A percentile compares a stretch with the other conserved stretches of the same genome.
These are phyloP conservation scores for Sphagnum tenellum DNA, from an alignment of 225 moss, liverwort and hornwort genomes.

Conservation along the genomic window DNA sequence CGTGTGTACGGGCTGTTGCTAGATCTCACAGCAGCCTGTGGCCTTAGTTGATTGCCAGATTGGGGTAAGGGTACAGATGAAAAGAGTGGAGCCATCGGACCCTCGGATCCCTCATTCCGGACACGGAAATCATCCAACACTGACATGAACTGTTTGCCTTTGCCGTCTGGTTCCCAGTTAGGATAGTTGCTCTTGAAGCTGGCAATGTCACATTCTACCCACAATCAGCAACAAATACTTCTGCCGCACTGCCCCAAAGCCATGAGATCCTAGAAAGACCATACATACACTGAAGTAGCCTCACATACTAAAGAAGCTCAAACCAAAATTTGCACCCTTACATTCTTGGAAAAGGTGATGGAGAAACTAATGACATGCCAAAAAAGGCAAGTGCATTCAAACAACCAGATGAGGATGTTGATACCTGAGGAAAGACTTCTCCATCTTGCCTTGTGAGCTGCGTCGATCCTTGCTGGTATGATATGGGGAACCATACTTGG, in stretches of 20 bases:
- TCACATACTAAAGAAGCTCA: no score
- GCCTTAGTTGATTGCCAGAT: slow-evolving; percentile 39
- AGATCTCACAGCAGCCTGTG: slow-evolving; percentile 39
- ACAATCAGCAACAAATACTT: no score
- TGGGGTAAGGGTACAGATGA: slow-evolving; percentile 38
- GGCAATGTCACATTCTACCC: not conserved
- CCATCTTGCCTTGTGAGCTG: slow-evolving; percentile 99
- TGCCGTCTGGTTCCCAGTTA: slow-evolving; percentile 94
- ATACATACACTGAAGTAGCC: no score
- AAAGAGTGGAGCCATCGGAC: slow-evolving; percentile 45
- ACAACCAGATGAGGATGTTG: no score
- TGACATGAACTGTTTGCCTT: slow-evolving; percentile 82
- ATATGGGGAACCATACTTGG: slow-evolving; percentile 97
- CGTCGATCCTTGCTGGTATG: slow-evolving; percentile 93
- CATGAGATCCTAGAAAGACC: no score
- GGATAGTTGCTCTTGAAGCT: slow-evolving; percentile 97
- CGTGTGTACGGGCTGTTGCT: slow-evolving; percentile 43
- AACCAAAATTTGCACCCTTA: no score
- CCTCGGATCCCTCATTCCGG: slow-evolving; percentile 56
- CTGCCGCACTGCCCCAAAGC: no score
- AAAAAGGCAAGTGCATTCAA: no score
- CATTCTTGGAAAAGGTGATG: no score
- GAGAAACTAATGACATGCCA: no score
- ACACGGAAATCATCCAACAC: slow-evolving; percentile 68
- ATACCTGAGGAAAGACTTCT: slow-evolving; percentile 98